These are phyloP conservation scores for Hippophae tibetana DNA, from an alignment of 306 rosid genomes.

Conservation along the genomic window DNA sequence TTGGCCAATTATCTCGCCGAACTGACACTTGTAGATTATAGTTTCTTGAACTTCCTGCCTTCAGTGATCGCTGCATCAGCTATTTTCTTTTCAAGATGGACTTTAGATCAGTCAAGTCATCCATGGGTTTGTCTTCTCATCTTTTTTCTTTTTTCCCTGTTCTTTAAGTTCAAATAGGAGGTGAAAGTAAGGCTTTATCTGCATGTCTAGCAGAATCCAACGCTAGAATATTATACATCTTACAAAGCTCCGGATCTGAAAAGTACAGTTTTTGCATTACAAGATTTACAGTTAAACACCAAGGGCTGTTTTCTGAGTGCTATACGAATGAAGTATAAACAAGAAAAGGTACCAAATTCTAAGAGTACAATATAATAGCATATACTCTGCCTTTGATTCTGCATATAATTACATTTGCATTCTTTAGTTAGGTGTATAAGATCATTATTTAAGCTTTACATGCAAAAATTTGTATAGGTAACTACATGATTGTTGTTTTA, in stretches of 20 bases:
- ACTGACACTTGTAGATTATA: conserved; percentile 54
- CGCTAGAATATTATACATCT: conserved; percentile 61
- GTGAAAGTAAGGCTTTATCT: conserved; percentile 12
- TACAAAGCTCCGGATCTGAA: conserved; percentile 72
- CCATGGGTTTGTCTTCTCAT: conserved; percentile 66
- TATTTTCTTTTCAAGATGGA: conserved; percentile 86
- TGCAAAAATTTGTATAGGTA: not conserved
- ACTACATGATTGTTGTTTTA: conserved; percentile 7
- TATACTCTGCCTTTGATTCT: not conserved
- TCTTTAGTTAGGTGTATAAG: not conserved
- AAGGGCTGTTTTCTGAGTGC: conserved; percentile 53
- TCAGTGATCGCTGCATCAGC: conserved; percentile 88
- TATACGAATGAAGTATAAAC: conserved; percentile 58
- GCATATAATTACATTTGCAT: not conserved
- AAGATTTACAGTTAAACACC: conserved; percentile 61
- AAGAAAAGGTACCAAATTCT: conserved; percentile 47
- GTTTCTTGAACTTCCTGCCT: conserved; percentile 70
- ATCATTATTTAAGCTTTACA: conserved; percentile 1
- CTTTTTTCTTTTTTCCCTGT: conserved; percentile 12
- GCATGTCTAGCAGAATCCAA: conserved; percentile 54
- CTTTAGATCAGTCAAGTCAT: conserved; percentile 62
- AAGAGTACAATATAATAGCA: not conserved
- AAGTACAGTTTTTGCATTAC: conserved; percentile 59
- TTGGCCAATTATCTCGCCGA: conserved; percentile 82
- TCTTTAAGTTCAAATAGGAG: conserved; percentile 5